phyloP scores from a whole-genome alignment of 306 rosid species.

The Quercus ilex region DNA sequence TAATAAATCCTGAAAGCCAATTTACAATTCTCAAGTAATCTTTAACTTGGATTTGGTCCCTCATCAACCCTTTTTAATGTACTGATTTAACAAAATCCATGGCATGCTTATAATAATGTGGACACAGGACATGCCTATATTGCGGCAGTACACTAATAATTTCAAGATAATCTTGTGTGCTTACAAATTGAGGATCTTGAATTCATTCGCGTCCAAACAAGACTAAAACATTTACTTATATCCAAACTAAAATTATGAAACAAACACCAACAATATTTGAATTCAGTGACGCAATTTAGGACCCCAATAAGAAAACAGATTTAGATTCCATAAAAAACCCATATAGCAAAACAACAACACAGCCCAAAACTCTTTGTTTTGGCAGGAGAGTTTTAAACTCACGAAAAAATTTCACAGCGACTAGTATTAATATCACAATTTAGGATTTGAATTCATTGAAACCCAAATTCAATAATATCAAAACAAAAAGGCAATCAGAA shows the following conservation, averaged over 20 bases:
- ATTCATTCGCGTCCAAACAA: not conserved
- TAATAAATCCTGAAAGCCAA: not conserved
- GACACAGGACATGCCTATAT: not conserved
- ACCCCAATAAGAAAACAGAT: not conserved
- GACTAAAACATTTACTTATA: not conserved
- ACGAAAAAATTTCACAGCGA: not conserved
- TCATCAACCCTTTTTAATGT: not conserved
- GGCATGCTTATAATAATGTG: not conserved
- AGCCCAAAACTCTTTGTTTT: not conserved
- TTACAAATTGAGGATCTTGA: not conserved
- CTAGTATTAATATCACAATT: no score
- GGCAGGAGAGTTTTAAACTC: not conserved
- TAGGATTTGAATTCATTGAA: not conserved
- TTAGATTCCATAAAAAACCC: not conserved
- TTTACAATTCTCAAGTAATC: no score
- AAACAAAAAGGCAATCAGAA: not conserved
- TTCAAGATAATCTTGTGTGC: not conserved
- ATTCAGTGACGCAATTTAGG: not conserved
- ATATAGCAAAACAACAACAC: not conserved
- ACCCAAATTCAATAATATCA: conserved; percentile 4
- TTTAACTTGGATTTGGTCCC: no score
- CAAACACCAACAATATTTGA: not conserved
- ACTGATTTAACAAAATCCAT: not conserved
- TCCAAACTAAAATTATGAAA: not conserved
- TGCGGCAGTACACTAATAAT: not conserved